phyloP scores from a whole-genome alignment of 73 alveolate genomes.

The Loxodes magnus region DNA sequence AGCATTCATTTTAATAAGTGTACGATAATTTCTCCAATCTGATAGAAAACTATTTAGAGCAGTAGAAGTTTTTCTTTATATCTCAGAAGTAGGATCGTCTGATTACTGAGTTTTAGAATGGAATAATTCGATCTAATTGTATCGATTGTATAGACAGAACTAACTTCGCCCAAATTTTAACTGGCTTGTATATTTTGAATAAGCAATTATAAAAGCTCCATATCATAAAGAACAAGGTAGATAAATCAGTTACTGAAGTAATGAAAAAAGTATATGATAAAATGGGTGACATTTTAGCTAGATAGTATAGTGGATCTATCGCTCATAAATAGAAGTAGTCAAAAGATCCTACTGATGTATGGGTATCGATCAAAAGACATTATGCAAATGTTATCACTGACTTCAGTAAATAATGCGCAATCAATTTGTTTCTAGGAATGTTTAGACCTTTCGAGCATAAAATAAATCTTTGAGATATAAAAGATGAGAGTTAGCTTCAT shows the following conservation, averaged over 20 bases:
- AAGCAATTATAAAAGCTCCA: conserved; percentile 35
- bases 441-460: conserved; percentile 21
- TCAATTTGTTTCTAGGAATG: conserved; percentile 70
- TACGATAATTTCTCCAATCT: conserved; percentile 10
- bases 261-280: conserved; percentile 42
- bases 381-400: conserved; percentile 61
- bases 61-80: conserved; percentile 1
- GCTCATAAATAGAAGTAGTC: conserved; percentile 65
- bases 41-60: conserved; percentile 1
- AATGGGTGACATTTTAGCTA: conserved; percentile 71
- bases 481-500: conserved; percentile 15
- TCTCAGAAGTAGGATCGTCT: neutral
- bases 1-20: neutral
- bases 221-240: conserved; percentile 4
- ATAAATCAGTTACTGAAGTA: conserved; percentile 15
- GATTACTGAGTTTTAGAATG: conserved; percentile 52
- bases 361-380: conserved; percentile 70
- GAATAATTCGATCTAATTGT: conserved; percentile 90
- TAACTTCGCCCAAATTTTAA: conserved; percentile 68
- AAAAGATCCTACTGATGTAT: conserved; percentile 35
- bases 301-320: conserved; percentile 65
- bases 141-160: conserved; percentile 95
- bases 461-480: conserved; percentile 30
- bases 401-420: conserved; percentile 43
- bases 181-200: conserved; percentile 49